phyloP scores from a whole-genome alignment of 371 early-diverging fungal genomes.

The Chytridium lagenaria region DNA sequence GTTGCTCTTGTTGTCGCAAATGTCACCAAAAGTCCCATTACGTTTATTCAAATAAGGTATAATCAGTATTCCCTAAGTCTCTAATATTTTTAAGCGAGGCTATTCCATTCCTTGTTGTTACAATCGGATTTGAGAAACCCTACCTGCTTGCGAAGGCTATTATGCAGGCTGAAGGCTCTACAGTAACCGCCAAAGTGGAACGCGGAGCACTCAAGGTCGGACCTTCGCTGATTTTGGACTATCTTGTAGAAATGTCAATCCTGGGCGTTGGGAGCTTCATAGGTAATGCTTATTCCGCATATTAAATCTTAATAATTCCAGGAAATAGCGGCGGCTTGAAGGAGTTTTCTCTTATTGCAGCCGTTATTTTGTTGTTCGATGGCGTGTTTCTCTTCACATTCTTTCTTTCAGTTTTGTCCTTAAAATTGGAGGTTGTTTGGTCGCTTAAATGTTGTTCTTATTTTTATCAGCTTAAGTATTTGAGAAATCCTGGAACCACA shows the following conservation, averaged over 20 bases:
- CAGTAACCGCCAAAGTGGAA: constrained; percentile 62
- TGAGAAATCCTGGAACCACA: background rate
- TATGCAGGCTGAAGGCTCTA: constrained; percentile 52
- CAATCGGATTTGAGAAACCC: constrained; percentile 92
- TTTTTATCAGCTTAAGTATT: background rate
- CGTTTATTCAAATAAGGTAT: constrained; percentile 43
- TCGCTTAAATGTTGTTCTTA: constrained; percentile 14
- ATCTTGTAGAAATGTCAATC: constrained; percentile 80
- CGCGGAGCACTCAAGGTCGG: constrained; percentile 74
- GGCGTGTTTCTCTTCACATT: constrained; percentile 84
- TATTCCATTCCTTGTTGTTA: constrained; percentile 89
- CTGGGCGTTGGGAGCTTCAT: constrained; percentile 80
- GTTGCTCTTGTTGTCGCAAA: constrained; percentile 47
- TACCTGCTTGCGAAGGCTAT: constrained; percentile 83
- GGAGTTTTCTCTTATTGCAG: constrained; percentile 83
- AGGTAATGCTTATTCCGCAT: background rate
- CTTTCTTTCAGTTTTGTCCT: constrained; percentile 83
- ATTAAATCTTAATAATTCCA: background rate
- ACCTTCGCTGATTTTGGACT: constrained; percentile 74
- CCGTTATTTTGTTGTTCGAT: constrained; percentile 83
- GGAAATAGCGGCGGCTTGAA: constrained; percentile 62
- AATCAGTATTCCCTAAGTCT: no score
- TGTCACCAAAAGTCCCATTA: constrained; percentile 34
- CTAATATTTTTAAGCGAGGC: no score
- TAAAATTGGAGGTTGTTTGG: constrained; percentile 83